Percentiles rank a stretch among this genome's conserved stretches.
phyloP scores from a whole-genome alignment of 176 grass and related monocot species.

The Lolium multiflorum region DNA sequence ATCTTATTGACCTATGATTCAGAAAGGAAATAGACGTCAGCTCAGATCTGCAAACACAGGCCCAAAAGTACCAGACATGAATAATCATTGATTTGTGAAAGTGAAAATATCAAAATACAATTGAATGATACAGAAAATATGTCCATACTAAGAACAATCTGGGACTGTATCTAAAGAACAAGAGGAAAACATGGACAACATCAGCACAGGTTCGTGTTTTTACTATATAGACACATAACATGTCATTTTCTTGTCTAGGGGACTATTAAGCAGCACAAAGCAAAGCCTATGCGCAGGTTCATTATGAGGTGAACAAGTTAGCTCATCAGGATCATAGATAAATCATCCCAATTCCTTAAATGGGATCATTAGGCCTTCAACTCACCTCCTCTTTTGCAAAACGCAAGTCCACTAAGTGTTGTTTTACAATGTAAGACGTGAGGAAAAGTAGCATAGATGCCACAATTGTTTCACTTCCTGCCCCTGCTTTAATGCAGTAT shows the following conservation, averaged over 20 bases:
- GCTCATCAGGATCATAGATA: background rate
- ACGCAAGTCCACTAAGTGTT: background rate
- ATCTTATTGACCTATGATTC: slow-evolving; percentile 83
- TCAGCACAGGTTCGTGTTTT: slow-evolving; percentile 2
- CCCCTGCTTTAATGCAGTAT: slow-evolving; percentile 6
- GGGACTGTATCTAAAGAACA: background rate
- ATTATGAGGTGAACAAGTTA: background rate
- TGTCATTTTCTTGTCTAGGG: slow-evolving; percentile 1
- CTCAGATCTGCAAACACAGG: slow-evolving; percentile 6
- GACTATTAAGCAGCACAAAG: slow-evolving; percentile 14
- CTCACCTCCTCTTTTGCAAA: background rate
- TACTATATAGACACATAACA: background rate
- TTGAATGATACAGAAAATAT: background rate
- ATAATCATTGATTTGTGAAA: background rate
- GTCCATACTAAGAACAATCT: background rate
- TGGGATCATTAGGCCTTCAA: background rate
- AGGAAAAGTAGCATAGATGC: background rate
- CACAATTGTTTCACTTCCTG: background rate
- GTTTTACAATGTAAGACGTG: background rate
- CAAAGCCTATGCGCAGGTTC: slow-evolving; percentile 8
- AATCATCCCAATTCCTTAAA: background rate
- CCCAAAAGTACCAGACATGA: background rate
- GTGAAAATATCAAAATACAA: slow-evolving; percentile 17
- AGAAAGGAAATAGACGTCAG: slow-evolving; percentile 41
- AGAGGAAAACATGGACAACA: background rate